Base-by-base conservation (phyloP, 192 early-diverging fungal species). In the Rhizophagus sp. region DNA sequence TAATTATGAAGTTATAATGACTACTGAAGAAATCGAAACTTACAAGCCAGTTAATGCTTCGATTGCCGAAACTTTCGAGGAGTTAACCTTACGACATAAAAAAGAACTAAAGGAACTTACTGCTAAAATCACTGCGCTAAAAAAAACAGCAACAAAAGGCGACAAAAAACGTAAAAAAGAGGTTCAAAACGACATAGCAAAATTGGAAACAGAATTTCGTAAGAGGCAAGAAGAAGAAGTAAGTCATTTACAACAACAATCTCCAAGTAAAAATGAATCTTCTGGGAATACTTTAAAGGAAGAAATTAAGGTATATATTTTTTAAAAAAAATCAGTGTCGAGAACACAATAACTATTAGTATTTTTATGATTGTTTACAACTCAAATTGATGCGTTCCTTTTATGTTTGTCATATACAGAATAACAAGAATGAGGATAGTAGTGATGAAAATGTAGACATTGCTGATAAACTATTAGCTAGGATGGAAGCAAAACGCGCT, bases 161-260 rank as follows among this genome's bases (percentile, higher is more conserved):
- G 91, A 96, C 87, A 98, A 98, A 88, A 89, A 92, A 84, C 97
- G 96, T 82, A 98, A 97, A 87, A 93, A 97, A 80, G 91, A 88
- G 63, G 79, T 96, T 9, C 69, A 84, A 1, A 85, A 85, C 7
- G 88, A 94, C 44, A 91, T 95, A 62, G 91, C 90, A 8, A 82
- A 80, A 5, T 79, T 97, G 75, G 95, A 97, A 81, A 76, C 71
- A 17, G 87, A 89, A 68, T 85, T 93, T 64, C 84, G 82, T 24
- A 82, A 87, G 64, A 85, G 89, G 61, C 95, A 97, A 19, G 90
- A 84, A 13, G 44, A 47, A 57, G 52, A 57, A 57, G 19, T 57
- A 22, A 57, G 6, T 7, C 52, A 57, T 5, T 7, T 22, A 7
- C 52, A n/a, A n/a, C 17, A 57, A 57, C 52, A 22, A 57, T 7